Percentiles rank a stretch among this genome's conserved stretches.
These are phyloP conservation scores for Penium margaritaceum DNA, from an alignment of 139 green algal species.

Conservation along the genomic window DNA sequence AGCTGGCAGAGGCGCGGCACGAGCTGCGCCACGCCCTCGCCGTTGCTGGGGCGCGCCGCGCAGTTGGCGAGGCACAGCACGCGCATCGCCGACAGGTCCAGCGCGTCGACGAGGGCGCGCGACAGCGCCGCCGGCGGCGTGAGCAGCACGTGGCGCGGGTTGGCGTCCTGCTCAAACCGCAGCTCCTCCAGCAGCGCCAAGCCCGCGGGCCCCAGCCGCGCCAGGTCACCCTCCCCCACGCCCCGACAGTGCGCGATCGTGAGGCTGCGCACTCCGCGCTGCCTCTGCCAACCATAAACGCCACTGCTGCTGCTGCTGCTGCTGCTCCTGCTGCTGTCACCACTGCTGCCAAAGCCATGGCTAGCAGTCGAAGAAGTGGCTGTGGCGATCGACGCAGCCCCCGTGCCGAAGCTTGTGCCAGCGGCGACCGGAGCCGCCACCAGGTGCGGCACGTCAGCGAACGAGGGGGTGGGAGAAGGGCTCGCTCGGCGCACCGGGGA, in stretches of 20 bases:
- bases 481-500: too few relatives aligned
- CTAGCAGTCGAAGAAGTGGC: too few relatives aligned
- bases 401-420: too few relatives aligned
- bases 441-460: too few relatives aligned
- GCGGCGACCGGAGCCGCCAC: too few relatives aligned
- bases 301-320: background rate
- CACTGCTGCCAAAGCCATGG: too few relatives aligned
- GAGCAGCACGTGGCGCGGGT: background rate
- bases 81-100: background rate
- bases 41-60: too few relatives aligned
- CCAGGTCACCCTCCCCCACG: background rate
- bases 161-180: background rate
- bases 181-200: background rate
- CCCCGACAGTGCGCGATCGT: background rate
- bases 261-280: background rate
- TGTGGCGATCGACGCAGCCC: too few relatives aligned
- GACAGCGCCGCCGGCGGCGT: background rate
- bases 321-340: background rate
- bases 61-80: constrained; percentile 5
- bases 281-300: too few relatives aligned
- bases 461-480: too few relatives aligned
- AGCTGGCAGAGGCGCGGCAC: too few relatives aligned
- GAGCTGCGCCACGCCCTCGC: too few relatives aligned
- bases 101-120: background rate
- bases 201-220: background rate